Evolutionary conservation across 305 asterid species (phyloP).

Genomic region (Fraxinus baroniana): DNA sequence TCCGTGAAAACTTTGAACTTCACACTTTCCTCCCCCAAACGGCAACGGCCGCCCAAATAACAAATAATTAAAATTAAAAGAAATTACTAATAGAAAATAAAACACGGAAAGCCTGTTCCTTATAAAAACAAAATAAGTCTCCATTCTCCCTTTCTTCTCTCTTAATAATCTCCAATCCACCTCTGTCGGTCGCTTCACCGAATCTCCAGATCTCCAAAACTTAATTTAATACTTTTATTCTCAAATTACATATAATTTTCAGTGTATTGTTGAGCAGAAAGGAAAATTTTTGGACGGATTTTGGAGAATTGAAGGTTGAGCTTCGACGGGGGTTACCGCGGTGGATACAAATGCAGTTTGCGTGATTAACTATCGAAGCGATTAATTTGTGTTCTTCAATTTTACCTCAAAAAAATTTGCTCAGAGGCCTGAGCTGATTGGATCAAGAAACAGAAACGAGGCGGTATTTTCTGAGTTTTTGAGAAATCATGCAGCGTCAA

Average conservation of each 20-base stretch:
- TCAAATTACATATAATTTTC: background rate
- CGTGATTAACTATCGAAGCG: background rate
- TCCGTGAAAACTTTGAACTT: background rate
- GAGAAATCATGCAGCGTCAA: constrained; percentile 7
- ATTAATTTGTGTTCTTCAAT: constrained; percentile 10
- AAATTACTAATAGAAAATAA: background rate
- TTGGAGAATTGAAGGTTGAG: constrained; percentile 16
- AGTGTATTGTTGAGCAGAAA: background rate
- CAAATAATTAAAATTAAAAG: background rate
- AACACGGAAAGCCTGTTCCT: constrained; percentile 1
- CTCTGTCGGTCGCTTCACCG: background rate
- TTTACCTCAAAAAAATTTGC: background rate
- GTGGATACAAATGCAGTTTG: constrained; percentile 20
- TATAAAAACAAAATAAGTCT: constrained; percentile 25
- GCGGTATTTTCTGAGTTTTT: background rate
- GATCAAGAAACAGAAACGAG: constrained; percentile 3
- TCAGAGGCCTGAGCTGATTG: background rate
- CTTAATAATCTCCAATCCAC: constrained; percentile 13
- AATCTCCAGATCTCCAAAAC: background rate
- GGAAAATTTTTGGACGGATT: constrained; percentile 6
- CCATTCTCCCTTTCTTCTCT: background rate
- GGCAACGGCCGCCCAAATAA: constrained; percentile 11
- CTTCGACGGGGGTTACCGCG: constrained; percentile 15
- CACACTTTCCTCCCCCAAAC: constrained; percentile 21
- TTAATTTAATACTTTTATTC: background rate